Evolutionary conservation across 495 filamentous ascomycete species (phyloP), one percentile per base, ranked within the genome.

Genomic region (Penicillium antarcticum): DNA sequence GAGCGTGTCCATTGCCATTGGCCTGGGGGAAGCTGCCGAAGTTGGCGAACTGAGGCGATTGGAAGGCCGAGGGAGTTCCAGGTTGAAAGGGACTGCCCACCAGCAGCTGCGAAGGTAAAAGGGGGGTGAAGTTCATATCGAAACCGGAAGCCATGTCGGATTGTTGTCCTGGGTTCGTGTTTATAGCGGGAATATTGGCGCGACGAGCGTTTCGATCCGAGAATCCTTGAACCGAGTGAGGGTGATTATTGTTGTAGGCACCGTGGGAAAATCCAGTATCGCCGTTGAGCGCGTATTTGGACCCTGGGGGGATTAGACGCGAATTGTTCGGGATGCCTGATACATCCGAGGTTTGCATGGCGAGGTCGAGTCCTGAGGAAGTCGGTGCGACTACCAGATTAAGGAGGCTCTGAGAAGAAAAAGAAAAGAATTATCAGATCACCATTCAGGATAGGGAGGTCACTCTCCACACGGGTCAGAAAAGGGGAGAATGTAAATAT

Each of bases 51-150:
- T 96, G 92, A 2, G 94, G 88, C 26, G 88, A 95, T 33, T 85
- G 81, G 70, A 97, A 97, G 26, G 87, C 84, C 23, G 86, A 87
- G 5, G 92, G 92, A 9, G 88, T 95, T 33, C 92, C 94, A 7
- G 94, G 91, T 70, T 97, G 92, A 67, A 97, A 97, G 12, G 94
- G 94, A 69, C 91, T 96, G 31, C 94, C 94, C 19, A 98, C 84
- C 19, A 98, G 83, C 57, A 98, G 80, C 69, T 96, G 89, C 7
- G 94, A 96, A 12, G 94, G 94, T 9, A 98, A 80, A 52, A 98
- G 79, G 41, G 95, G 92, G 37, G 94, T 96, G 70, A 96, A 97
- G 70, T 97, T 92, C 95, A 97, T 96, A 65, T 97, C 92, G 63
- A 88, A 96, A 29, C 80, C 90, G 17, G 94, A 91, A 10, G 87